phyloP scores from a whole-genome alignment of 2,329 filamentous ascomycete species.

The Colletotrichum sansevieriae region DNA sequence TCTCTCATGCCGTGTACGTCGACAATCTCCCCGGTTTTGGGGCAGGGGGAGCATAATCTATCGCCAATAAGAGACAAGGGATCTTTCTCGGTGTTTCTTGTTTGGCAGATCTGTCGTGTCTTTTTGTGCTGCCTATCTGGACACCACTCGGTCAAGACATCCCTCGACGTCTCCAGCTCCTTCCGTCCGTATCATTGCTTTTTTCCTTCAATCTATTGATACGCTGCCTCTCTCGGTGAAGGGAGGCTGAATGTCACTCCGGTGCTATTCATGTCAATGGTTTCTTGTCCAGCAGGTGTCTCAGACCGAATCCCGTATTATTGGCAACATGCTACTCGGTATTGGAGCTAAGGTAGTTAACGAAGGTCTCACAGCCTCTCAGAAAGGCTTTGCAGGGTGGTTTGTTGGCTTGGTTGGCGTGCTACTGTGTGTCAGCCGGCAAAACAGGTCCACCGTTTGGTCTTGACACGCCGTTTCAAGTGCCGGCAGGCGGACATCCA shows the following conservation, averaged over 20 bases:
- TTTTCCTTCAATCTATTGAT: background rate
- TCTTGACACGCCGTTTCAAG: slow-evolving; percentile 6
- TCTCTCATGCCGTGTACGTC: slow-evolving; percentile 2
- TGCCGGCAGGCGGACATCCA: slow-evolving; percentile 2
- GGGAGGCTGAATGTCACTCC: background rate
- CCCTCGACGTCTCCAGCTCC: background rate
- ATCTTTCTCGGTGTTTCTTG: background rate
- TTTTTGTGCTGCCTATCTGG: too few relatives aligned
- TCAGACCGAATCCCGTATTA: too few relatives aligned
- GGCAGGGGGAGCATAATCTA: background rate
- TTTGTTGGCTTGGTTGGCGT: too few relatives aligned
- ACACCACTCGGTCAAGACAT: background rate
- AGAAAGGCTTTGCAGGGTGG: too few relatives aligned
- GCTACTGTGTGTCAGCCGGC: too few relatives aligned
- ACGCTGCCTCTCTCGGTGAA: background rate
- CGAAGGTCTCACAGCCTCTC: too few relatives aligned
- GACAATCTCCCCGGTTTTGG: background rate
- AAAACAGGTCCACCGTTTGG: background rate
- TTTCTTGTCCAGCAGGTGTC: background rate
- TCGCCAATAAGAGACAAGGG: slow-evolving; percentile 9
- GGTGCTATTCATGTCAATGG: slow-evolving; percentile 3
- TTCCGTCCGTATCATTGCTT: slow-evolving; percentile 6
- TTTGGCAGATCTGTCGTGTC: background rate
- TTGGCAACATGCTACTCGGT: too few relatives aligned
- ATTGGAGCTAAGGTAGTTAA: too few relatives aligned